Evolutionary conservation across 2,329 filamentous ascomycete species (phyloP), one percentile per base, ranked within the genome.

Genomic region (Cytospora piceicola): DNA sequence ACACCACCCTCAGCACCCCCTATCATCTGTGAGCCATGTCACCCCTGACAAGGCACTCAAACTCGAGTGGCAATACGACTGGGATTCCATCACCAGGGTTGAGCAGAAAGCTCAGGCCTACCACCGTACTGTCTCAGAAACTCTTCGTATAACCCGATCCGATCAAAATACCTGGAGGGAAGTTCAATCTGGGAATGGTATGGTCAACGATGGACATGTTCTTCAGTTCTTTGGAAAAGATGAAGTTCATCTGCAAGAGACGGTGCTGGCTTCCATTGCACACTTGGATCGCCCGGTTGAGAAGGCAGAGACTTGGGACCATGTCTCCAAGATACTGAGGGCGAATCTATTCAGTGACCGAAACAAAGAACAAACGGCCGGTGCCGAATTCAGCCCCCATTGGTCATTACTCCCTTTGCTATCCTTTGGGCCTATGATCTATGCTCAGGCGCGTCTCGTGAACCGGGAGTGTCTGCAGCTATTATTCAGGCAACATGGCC

Each of bases 401-500:
- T 88, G 79, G 80, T 88, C 86, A 1, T 75, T 90, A 9, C 73
- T 85, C 34, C 89, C 91, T 1, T 78, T 90, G 11, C 80, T 96
- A 14, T 96, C 92, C 0, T 90, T 97, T 71, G 87, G 86, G 1
- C 90, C 92, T 0, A 81, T 94, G 20, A 83, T 96, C 20, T 80
- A 85, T 11, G 85, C 88, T 0, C 94, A 98, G 76, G 88, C 92
- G 8, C 85, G 87, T 52, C 79, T 96, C 0, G 83, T 97, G 46
- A 95, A 94, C 70, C 86, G 87, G 34, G 90, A 91, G 61, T 91
- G 91, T 64, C 85, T 97, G 71, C 80, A 77, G 61, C 80, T 96
- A 11, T 84, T 98, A 24, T 96, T 97, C 74, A 84, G 84, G 22
- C 82, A 87, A 7, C 91, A 96, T 73, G 81, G 87, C 12, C 77